Base-by-base conservation (phyloP, 495 filamentous ascomycete genomes). In the Polyplosphaeria fusca region DNA sequence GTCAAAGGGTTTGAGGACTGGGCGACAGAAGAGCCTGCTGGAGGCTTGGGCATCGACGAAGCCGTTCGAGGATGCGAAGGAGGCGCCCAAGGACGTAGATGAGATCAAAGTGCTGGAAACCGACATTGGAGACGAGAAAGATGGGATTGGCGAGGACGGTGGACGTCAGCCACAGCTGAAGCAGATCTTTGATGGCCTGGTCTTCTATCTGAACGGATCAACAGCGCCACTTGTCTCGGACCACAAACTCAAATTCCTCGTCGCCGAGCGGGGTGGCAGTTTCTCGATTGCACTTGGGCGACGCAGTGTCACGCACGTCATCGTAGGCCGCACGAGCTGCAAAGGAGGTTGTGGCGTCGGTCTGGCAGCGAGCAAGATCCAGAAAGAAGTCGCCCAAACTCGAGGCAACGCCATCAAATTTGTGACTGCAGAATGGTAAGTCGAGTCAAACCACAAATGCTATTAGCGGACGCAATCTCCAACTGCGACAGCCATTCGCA, bases 191-290 rank as follows among this genome's bases (percentile, higher is more conserved):
- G 64, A 77, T 43, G 78, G 79, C 16, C 73, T 88, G 23, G 79
- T 77, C 20, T 78, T 97, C 68, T 93, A 93, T 73, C 79, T 97
- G 72, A 95, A 95, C 72, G 92, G 91, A 48, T 87, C 86, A 47
- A 96, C 89, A 1, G 74, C 83, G 47, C 89, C 92, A 4, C 64
- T 79, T 13, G 80, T 98, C 41, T 91, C 87, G 0, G 91, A 98
- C 73, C 88, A 95, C 68, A 83, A 81, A 64, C 79, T 97, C 42
- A 95, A 93, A 72, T 83, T 81, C 32, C 74, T 95, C 25, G 76
- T 97, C 19, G 81, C 79, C 9, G 71, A 80, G 48, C 77, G 93
- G 65, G 93, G 93, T 22, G 93, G 81, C 0, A 73, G 66, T 27
- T 74, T 89, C 38, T 81, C 87, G 2, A 76, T 88, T 13, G 74